These are phyloP conservation scores for Coriolopsis trogii DNA, from an alignment of 1,284 basidiomycete species.

Conservation along the genomic window DNA sequence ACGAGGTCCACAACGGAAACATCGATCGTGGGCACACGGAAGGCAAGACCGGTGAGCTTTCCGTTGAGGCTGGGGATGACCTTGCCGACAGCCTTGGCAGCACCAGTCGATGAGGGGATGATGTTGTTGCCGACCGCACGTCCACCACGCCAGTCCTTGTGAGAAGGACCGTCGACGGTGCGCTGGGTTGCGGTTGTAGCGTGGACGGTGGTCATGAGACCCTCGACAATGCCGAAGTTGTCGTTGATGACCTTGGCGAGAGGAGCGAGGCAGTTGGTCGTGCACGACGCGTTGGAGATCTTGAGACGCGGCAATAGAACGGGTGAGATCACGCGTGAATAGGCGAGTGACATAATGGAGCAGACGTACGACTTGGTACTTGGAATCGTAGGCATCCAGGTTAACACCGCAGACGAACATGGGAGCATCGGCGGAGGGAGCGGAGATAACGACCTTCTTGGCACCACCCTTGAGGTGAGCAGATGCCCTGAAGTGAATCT, in stretches of 20 bases:
- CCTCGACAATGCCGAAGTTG: slow-evolving; percentile 94
- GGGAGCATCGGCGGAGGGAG: slow-evolving; percentile 97
- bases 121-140: slow-evolving; percentile 98
- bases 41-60: slow-evolving; percentile 95
- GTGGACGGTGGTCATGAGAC: slow-evolving; percentile 99
- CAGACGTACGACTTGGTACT: slow-evolving; percentile 81
- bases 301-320: slow-evolving; percentile 29
- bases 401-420: slow-evolving; percentile 99
- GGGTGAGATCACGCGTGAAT: slow-evolving; percentile 1
- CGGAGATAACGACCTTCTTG: slow-evolving; percentile 99
- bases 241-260: slow-evolving; percentile 99
- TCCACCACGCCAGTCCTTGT: slow-evolving; percentile 97
- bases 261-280: slow-evolving; percentile 99
- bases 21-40: slow-evolving; percentile 97
- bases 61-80: slow-evolving; percentile 97
- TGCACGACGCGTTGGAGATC: slow-evolving; percentile 99
- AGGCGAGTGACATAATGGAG: slow-evolving; percentile 5
- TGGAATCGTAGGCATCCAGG: slow-evolving; percentile 91
- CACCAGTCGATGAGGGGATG: slow-evolving; percentile 99
- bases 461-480: slow-evolving; percentile 98
- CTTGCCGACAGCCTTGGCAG: slow-evolving; percentile 99
- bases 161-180: slow-evolving; percentile 96
- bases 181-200: slow-evolving; percentile 98
- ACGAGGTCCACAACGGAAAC: slow-evolving; percentile 99
- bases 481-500: slow-evolving; percentile 87